Evolutionary conservation across 768 basidiomycete genomes (phyloP), one percentile per base, ranked within the genome.

Genomic region (Kwoniella mangroviensis): DNA sequence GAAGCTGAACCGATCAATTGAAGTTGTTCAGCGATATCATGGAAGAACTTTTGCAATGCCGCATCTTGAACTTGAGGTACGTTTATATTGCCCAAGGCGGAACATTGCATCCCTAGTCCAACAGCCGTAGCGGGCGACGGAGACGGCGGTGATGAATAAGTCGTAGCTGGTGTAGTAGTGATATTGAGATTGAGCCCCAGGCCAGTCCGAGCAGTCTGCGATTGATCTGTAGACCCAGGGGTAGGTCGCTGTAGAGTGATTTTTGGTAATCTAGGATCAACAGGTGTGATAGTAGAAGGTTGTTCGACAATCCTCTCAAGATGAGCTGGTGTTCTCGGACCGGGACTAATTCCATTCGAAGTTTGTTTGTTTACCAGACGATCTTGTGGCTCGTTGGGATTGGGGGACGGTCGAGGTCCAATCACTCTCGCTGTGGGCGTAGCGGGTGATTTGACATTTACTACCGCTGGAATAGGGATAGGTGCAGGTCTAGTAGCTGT

Each of bases 21-120:
- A 58, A 93, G 87, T 77, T 91, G 91, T 58, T 91, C 88, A 4
- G 89, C 90, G 61, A 94, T 89, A 81, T 94, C 91, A 62, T 90
- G 86, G 83, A 94, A 92, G 84, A 94, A 94, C 58, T 88, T 84
- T 72, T 92, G 91, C 76, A 95, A 88, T 53, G 88, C 89, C 54
- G 88, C 88, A 78, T 93, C 90, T 73, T 90, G 86, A 53, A 90
- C 84, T 67, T 90, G 88, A 0, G 92, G 90, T 26, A 89, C 85
- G 24, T 87, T 85, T 24, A 91, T 85, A 60, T 66, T 62, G 4
- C 66, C 68, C 54, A 69, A 53, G 9, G 63, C 51, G 52, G 45
- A 9, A 28, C 63, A 58, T 34, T 52, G 52, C 67, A 68, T 68
- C 7, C 59, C 59, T 17, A 69, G 34, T 15, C 53, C 53, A 2